phyloP scores from a whole-genome alignment of 2,329 filamentous ascomycete genomes.

The Trichothecium sympodiale region DNA sequence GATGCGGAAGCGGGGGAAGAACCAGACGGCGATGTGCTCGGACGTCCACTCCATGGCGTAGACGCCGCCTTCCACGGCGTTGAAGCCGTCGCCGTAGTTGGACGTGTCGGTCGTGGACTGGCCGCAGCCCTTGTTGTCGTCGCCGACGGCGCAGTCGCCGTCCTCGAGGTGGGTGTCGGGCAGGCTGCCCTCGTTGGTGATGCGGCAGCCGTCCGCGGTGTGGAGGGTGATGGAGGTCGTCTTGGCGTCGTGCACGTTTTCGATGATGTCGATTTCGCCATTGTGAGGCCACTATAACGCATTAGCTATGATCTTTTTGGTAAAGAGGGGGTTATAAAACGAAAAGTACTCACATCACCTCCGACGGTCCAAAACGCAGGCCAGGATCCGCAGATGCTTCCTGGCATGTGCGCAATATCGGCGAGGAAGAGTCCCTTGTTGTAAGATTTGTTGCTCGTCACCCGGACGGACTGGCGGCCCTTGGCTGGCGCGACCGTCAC shows the following conservation, averaged over 20 bases:
- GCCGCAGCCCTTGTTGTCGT: constrained; percentile 48
- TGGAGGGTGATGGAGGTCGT: constrained; percentile 57
- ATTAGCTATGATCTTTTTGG: too few relatives aligned
- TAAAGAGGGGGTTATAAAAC: too few relatives aligned
- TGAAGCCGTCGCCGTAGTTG: constrained; percentile 61
- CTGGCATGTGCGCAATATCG: constrained; percentile 69
- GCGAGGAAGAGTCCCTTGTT: constrained; percentile 60
- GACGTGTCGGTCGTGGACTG: constrained; percentile 37
- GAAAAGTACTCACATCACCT: too few relatives aligned
- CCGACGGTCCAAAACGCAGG: constrained; percentile 51
- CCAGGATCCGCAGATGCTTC: constrained; percentile 61
- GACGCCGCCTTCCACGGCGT: constrained; percentile 55
- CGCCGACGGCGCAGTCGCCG: constrained; percentile 44
- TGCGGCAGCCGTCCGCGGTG: constrained; percentile 48
- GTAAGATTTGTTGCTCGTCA: constrained; percentile 56
- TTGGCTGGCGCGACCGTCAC: constrained; percentile 39
- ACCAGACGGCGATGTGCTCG: constrained; percentile 64
- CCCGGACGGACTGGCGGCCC: constrained; percentile 60
- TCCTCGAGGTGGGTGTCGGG: constrained; percentile 32
- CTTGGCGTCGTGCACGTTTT: constrained; percentile 57
- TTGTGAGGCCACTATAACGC: constrained; percentile 58
- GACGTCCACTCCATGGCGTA: constrained; percentile 71
- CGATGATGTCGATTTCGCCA: constrained; percentile 73
- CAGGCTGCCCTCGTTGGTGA: constrained; percentile 37
- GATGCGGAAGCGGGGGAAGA: constrained; percentile 59